Evolutionary conservation across 495 filamentous ascomycete species (phyloP).

Genomic region (Tuber borchii): DNA sequence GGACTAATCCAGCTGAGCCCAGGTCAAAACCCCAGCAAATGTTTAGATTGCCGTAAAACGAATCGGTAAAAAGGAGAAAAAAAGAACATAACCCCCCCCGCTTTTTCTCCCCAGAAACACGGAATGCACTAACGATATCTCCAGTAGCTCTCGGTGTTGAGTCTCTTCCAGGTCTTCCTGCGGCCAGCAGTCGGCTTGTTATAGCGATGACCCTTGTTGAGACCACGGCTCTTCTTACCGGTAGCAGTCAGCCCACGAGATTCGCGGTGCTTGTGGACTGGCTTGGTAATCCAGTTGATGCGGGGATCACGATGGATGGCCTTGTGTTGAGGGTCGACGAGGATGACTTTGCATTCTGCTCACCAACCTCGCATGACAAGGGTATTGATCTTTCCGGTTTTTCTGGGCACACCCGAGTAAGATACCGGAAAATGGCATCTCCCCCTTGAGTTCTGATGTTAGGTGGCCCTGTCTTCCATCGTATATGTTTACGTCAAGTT

Average conservation of each 20-base stretch:
- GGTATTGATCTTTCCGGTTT: no score
- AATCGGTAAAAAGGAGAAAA: neutral
- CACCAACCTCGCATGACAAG: no score
- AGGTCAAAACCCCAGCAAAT: neutral
- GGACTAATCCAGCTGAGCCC: neutral
- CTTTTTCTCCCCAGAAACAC: neutral
- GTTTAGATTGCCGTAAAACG: neutral
- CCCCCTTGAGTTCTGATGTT: no score
- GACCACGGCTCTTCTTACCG: constrained; percentile 97
- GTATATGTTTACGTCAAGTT: no score
- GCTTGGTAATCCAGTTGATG: constrained; percentile 99
- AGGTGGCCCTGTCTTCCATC: no score
- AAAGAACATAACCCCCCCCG: neutral
- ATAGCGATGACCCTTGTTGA: constrained; percentile 97
- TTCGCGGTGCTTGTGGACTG: constrained; percentile 99
- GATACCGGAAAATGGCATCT: no score
- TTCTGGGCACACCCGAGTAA: no score
- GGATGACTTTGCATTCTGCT: no score
- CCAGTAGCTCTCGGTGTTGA: constrained; percentile 96
- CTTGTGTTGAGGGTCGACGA: constrained; percentile 99
- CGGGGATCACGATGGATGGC: constrained; percentile 97
- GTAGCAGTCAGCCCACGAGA: constrained; percentile 90
- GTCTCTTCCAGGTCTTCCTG: constrained; percentile 98
- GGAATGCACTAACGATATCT: constrained; percentile 26
- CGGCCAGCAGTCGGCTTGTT: constrained; percentile 93